Conservation (phyloP, 2,329 filamentous ascomycete genomes). For the Penicillium frequentans region DNA sequence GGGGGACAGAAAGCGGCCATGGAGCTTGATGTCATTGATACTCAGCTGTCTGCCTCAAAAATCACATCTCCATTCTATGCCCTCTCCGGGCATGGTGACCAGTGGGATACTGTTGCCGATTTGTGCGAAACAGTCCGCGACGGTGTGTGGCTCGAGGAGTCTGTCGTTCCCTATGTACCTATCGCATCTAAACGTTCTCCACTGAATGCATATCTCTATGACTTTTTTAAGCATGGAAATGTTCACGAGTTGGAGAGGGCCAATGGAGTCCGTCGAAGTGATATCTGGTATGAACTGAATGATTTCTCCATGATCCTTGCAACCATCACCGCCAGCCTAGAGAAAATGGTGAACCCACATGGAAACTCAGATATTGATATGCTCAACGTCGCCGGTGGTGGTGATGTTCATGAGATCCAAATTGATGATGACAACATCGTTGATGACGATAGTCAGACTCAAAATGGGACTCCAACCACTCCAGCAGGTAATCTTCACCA, state of each 20-base stretch:
- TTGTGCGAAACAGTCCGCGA: conserved; percentile 65
- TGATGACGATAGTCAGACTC: background rate
- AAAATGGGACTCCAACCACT: background rate
- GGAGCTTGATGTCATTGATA: conserved; percentile 16
- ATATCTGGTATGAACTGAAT: conserved; percentile 73
- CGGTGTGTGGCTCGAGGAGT: conserved; percentile 73
- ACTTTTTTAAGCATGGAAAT: conserved; percentile 76
- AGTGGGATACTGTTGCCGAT: conserved; percentile 65
- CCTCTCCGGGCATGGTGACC: conserved; percentile 66
- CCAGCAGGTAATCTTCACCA: background rate
- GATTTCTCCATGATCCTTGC: conserved; percentile 58
- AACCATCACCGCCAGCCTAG: conserved; percentile 35
- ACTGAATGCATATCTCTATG: conserved; percentile 56
- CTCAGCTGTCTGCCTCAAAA: background rate
- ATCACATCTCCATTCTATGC: conserved; percentile 69
- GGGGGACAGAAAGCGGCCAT: conserved; percentile 14
- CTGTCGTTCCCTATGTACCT: conserved; percentile 68
- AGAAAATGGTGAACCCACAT: conserved; percentile 31
- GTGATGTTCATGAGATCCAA: conserved; percentile 27
- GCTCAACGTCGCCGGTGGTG: conserved; percentile 28
- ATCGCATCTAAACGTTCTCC: conserved; percentile 58
- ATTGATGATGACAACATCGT: conserved; percentile 12
- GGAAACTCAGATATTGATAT: conserved; percentile 12
- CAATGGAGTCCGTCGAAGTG: conserved; percentile 65
- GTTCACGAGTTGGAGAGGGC: conserved; percentile 59